A percentile compares a stretch with the other conserved stretches of the same genome.
These are phyloP conservation scores for Endoconidiophora polonica DNA, from an alignment of 2,329 filamentous ascomycete species.

Conservation along the genomic window DNA sequence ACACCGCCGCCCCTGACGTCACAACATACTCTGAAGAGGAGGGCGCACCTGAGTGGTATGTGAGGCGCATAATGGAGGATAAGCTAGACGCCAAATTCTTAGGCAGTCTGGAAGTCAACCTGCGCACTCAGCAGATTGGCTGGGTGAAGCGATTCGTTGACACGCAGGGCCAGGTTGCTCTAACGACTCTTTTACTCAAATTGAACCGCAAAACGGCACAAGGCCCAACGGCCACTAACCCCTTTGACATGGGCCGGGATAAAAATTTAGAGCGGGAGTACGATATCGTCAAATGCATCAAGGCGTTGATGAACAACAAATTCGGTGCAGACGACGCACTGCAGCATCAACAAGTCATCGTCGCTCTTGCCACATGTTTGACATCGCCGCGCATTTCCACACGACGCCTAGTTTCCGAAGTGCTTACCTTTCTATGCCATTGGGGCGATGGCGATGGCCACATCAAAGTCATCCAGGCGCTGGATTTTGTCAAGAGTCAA, in stretches of 20 bases:
- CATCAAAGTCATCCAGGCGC: slow-evolving; percentile 78
- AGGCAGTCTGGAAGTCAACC: slow-evolving; percentile 80
- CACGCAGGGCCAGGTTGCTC: slow-evolving; percentile 87
- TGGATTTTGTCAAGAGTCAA: slow-evolving; percentile 78
- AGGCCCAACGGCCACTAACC: slow-evolving; percentile 26
- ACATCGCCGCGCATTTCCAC: slow-evolving; percentile 82
- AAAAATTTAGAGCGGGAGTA: slow-evolving; percentile 84
- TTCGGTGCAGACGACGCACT: slow-evolving; percentile 95
- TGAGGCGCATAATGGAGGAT: slow-evolving; percentile 92
- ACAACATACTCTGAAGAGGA: slow-evolving; percentile 78
- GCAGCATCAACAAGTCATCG: slow-evolving; percentile 73
- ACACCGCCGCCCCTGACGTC: slow-evolving; percentile 46
- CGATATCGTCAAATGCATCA: slow-evolving; percentile 93
- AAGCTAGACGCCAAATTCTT: slow-evolving; percentile 81
- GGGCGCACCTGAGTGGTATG: slow-evolving; percentile 94
- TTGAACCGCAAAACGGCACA: slow-evolving; percentile 75
- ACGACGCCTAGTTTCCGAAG: slow-evolving; percentile 86
- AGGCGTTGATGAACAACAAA: slow-evolving; percentile 98
- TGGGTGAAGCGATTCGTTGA: slow-evolving; percentile 97
- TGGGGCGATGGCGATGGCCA: slow-evolving; percentile 84
- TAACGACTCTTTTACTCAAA: slow-evolving; percentile 85
- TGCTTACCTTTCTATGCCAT: slow-evolving; percentile 88
- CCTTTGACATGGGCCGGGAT: slow-evolving; percentile 44
- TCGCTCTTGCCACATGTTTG: slow-evolving; percentile 71
- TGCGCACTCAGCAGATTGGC: slow-evolving; percentile 89